Base-by-base conservation (phyloP, 345 rosid genomes). In the Camelina hispida region DNA sequence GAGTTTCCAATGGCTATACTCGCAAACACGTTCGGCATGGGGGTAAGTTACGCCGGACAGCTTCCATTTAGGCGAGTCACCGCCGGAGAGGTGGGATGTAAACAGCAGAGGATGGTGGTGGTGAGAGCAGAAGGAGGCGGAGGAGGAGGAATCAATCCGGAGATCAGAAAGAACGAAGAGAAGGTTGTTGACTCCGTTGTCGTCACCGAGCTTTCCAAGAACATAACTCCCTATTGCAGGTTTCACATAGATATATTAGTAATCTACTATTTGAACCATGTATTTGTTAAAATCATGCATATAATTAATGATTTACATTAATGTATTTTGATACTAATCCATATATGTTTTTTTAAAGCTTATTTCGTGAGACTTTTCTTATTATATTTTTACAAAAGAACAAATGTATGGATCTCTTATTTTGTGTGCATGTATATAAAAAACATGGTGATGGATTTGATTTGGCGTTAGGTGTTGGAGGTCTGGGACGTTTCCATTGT, bases 221-320 rank as follows among this genome's bases (percentile, higher is more conserved):
- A 89, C 51, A 89, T 90, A 66, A 90, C 93, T 46, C 83, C 98
- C 32, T 90, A 91, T 69, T 93, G 97, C 89, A 87, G 93, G 98
- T 93, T 69, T 48, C 46, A 18, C n/a, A 47, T 42, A 38, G 43
- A 38, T 38, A 9, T 38, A 35, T 62, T 62, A 37, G 42, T 35
- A 22, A 38, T 15, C 61, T 60, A 1, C 58, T 60, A 42, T 22
- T 37, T 44, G 55, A 69, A 57, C 12, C 13, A 69, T 57, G 0
- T 44, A 8, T 52, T 20, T 16, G 5, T 47, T 34, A 18, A 28
- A 28, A 18, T 17, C 47, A 69, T 43, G 28, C 34, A 57, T 57
- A 25, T 12, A 28, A 4, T 28, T 30, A 50, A 14, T 55, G 60
- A 55, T 32, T 30, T 56, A 16, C 14, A 16, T 2, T 10, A 7